Evolutionary conservation across 2,329 filamentous ascomycete genomes (phyloP), one percentile per base, ranked within the genome.

Genomic region (Alternaria longipes): DNA sequence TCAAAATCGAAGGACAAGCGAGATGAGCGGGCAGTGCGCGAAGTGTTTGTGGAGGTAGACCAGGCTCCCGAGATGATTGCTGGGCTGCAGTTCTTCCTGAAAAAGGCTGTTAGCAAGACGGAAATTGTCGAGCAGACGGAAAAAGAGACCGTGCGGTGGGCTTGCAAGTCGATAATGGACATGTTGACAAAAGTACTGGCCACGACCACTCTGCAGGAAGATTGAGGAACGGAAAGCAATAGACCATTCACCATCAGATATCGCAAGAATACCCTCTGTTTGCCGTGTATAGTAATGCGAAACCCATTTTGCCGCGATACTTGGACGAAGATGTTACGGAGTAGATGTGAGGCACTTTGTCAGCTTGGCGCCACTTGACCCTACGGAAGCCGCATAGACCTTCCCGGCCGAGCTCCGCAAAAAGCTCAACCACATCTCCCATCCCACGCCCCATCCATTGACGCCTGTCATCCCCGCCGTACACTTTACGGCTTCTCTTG

Each of bases 51-150:
- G 18, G 86, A 86, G 11, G 86, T 87, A 1, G 86, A 86, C 59
- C 87, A 88, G 34, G 84, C 87, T 3, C 87, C 89, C 0, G 86
- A 90, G 59, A 85, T 97, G 63, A 87, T 90, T 5, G 87, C 87
- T 57, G 91, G 92, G 0, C 73, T 97, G 66, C 89, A 91, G 63
- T 96, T 90, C 78, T 95, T 97, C 74, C 73, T 98, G 54, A 87
- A 88, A 72, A 93, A 91, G 75, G 86, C 90, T 45, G 85, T 97
- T 16, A 83, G 86, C 5, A 91, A 89, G 75, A 90, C 89, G 0
- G 86, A 87, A 4, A 75, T 83, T 30, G 78, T 78, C 5, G 79
- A 79, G 34, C 82, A 81, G 60, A 79, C 80, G 47, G 87, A 89
- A 67, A 81, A 77, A 65, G 84, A 84, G 56, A 76, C 82, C 14